These are phyloP conservation scores for Plasmodium vivax DNA, from an alignment of 169 alveolate species.

Conservation along the genomic window DNA sequence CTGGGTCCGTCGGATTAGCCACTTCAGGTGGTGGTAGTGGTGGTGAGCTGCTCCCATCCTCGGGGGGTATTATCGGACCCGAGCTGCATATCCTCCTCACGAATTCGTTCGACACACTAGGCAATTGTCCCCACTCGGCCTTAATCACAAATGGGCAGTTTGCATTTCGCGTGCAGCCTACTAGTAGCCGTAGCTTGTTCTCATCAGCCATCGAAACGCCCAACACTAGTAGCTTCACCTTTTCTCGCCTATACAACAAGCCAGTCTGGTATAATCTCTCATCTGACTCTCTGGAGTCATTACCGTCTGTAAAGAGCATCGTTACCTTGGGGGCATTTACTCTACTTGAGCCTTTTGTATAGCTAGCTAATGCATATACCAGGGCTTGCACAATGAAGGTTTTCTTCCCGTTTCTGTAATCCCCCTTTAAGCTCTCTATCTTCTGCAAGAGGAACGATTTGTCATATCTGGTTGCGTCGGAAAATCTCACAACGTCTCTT, in stretches of 20 bases:
- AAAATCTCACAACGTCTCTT: slow-evolving; percentile 46
- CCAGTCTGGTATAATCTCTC: slow-evolving; percentile 10
- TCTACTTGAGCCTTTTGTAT: slow-evolving; percentile 33
- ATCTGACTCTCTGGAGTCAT: slow-evolving; percentile 43
- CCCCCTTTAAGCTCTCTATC: slow-evolving; percentile 23
- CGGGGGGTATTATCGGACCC: slow-evolving; percentile 22
- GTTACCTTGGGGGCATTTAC: slow-evolving; percentile 59
- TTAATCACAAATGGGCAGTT: slow-evolving; percentile 49
- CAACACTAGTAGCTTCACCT: slow-evolving; percentile 45
- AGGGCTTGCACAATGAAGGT: slow-evolving; percentile 19
- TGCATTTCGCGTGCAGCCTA: slow-evolving; percentile 10
- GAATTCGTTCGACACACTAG: not conserved
- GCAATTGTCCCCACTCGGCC: slow-evolving; percentile 47
- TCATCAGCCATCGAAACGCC: slow-evolving; percentile 70
- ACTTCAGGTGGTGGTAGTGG: slow-evolving; percentile 14
- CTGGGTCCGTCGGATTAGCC: not conserved
- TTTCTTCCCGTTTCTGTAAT: slow-evolving; percentile 41
- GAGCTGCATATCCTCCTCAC: slow-evolving; percentile 42
- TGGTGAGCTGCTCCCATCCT: not conserved
- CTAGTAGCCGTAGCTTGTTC: slow-evolving; percentile 21
- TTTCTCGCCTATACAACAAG: slow-evolving; percentile 43
- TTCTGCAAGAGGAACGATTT: slow-evolving; percentile 7
- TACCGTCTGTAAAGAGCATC: slow-evolving; percentile 63
- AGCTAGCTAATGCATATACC: slow-evolving; percentile 20
- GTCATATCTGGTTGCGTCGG: slow-evolving; percentile 40